A percentile compares a stretch with the other conserved stretches of the same genome.
These are phyloP conservation scores for Cubamyces sp. DNA, from an alignment of 768 basidiomycete genomes.

Conservation along the genomic window DNA sequence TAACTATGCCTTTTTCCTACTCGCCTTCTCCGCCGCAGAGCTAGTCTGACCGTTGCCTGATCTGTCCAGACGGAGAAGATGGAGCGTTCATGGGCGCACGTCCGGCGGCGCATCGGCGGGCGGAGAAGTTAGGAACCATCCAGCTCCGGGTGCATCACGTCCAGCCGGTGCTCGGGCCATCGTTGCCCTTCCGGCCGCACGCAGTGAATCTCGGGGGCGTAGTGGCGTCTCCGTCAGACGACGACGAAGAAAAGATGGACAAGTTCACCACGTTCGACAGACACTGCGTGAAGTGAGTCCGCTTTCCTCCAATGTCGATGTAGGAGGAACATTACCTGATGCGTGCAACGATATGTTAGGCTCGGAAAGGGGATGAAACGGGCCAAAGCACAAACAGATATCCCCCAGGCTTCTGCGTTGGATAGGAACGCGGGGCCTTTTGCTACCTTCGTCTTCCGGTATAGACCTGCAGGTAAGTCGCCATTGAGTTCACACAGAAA, in stretches of 20 bases:
- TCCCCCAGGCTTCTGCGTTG: not conserved
- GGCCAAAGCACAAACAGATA: not conserved
- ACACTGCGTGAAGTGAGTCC: conserved; percentile 24
- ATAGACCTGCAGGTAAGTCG: conserved; percentile 16
- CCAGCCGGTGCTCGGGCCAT: not conserved
- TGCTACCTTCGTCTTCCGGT: conserved; percentile 19
- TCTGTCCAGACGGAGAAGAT: not conserved
- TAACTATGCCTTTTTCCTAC: not conserved
- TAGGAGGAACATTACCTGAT: not conserved
- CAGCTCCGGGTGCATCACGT: conserved; percentile 16
- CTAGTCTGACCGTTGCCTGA: not conserved
- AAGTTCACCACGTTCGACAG: not conserved
- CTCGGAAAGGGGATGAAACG: not conserved
- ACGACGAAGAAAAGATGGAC: not conserved
- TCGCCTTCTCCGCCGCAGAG: not conserved
- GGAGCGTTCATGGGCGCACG: not conserved
- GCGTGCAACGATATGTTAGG: not conserved
- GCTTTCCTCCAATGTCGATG: not conserved
- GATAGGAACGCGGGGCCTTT: conserved; percentile 7
- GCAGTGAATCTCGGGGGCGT: not conserved
- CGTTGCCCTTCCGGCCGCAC: not conserved
- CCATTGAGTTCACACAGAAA: no score
- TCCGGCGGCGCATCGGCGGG: not conserved
- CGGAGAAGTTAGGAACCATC: conserved; percentile 17
- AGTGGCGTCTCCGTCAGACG: conserved; percentile 12